Conservation (phyloP, 805 yeast genomes). For the Yamadazyma laniorum region DNA sequence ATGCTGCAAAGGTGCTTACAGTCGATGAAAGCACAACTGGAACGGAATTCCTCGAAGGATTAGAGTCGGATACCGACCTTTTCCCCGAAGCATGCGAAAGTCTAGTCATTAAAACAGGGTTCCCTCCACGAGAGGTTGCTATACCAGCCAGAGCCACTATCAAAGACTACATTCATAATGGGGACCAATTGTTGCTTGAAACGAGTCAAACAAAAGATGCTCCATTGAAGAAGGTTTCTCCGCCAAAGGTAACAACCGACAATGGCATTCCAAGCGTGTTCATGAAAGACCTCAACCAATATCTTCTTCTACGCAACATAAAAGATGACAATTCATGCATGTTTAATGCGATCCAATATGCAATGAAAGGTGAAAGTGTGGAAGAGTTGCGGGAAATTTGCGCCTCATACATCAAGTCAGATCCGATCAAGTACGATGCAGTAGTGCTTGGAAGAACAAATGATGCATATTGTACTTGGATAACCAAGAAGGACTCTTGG, state of each 20-base stretch:
- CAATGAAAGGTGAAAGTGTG: slow-evolving; percentile 43
- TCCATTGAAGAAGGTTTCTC: background rate
- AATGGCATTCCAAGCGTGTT: slow-evolving; percentile 26
- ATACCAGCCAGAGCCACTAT: slow-evolving; percentile 23
- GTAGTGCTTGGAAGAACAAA: slow-evolving; percentile 55
- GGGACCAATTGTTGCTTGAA: slow-evolving; percentile 55
- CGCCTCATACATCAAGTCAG: slow-evolving; percentile 41
- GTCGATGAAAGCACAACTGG: slow-evolving; percentile 38
- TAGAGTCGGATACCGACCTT: slow-evolving; percentile 8
- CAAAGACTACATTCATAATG: slow-evolving; percentile 49
- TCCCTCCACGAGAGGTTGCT: slow-evolving; percentile 54
- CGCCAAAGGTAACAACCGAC: background rate
- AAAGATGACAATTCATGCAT: slow-evolving; percentile 80
- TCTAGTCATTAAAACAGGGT: slow-evolving; percentile 48
- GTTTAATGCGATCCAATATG: slow-evolving; percentile 62
- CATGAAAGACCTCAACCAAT: slow-evolving; percentile 22
- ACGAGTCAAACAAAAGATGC: background rate
- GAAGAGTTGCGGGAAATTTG: slow-evolving; percentile 52
- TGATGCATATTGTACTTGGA: slow-evolving; percentile 59
- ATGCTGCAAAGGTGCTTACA: slow-evolving; percentile 11
- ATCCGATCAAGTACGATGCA: slow-evolving; percentile 45
- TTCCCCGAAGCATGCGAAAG: slow-evolving; percentile 10
- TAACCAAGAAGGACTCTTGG: slow-evolving; percentile 59
- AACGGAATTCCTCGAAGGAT: slow-evolving; percentile 24
- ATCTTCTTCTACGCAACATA: slow-evolving; percentile 52